Evolutionary conservation across 352 stramenopile genomes (phyloP).

Genomic region (Pythium apleroticum): DNA sequence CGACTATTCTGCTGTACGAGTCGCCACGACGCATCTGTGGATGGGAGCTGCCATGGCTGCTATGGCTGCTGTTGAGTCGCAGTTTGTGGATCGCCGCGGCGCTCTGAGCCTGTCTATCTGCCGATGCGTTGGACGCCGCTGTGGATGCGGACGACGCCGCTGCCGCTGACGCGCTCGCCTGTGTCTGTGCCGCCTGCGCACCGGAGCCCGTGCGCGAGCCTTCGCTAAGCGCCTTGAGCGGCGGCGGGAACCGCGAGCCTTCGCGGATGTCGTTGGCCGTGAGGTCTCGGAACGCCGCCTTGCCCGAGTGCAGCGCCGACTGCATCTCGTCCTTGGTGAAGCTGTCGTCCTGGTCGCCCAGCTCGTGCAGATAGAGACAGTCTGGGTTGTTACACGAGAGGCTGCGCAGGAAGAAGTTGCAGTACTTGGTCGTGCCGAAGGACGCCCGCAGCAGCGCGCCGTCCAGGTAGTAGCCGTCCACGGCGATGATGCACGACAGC

Average conservation of each 20-base stretch:
- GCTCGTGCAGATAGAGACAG: slow-evolving; percentile 93
- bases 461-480: slow-evolving; percentile 91
- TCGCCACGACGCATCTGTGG: slow-evolving; percentile 15
- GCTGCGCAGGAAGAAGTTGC: slow-evolving; percentile 92
- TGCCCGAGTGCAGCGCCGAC: slow-evolving; percentile 70
- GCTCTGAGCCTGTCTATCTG: slow-evolving; percentile 71
- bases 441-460: slow-evolving; percentile 78
- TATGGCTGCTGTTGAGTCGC: slow-evolving; percentile 30
- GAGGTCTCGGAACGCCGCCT: slow-evolving; percentile 66
- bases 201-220: slow-evolving; percentile 16
- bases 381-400: slow-evolving; percentile 93
- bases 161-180: background rate
- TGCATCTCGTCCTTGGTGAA: slow-evolving; percentile 96
- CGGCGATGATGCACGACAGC: slow-evolving; percentile 87
- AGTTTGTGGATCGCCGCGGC: slow-evolving; percentile 71
- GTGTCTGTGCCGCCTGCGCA: slow-evolving; percentile 19
- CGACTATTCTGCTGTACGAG: slow-evolving; percentile 24
- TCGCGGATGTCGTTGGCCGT: slow-evolving; percentile 43
- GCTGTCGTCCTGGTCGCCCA: slow-evolving; percentile 91
- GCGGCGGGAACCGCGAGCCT: slow-evolving; percentile 55
- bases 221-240: slow-evolving; percentile 7
- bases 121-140: slow-evolving; percentile 10
- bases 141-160: background rate
- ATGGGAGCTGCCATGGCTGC: background rate
- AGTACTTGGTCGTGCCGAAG: slow-evolving; percentile 97